Evolutionary conservation across 768 basidiomycete species (phyloP), one percentile per base, ranked within the genome.

Genomic region (Psilocybe sp.): DNA sequence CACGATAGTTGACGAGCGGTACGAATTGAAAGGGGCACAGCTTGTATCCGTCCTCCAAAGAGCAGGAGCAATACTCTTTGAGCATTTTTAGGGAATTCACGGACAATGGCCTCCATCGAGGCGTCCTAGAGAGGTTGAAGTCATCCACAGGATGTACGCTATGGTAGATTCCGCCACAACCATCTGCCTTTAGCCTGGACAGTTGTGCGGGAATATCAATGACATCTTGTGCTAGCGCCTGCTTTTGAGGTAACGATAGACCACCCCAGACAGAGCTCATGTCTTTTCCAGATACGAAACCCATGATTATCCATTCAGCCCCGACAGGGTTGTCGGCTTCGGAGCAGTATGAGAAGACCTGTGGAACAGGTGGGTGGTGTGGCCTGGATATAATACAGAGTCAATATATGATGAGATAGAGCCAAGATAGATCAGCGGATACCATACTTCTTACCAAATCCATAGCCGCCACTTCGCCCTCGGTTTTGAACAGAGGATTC

Each of bases 281-380:
- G 20, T 44, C 37, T 18, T 51, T 40, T 16, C 56, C 56, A 6
- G 49, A 47, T 38, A 57, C 47, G 35, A 49, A 42, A 36, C 54
- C 49, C 56, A 54, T 57, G 34, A 57, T 16, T 14, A 54, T 3
- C 56, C 56, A 57, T 45, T 57, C 52, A 6, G 46, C 53, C n/a
- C 56, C 50, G 18, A 57, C 56, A 16, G 56, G 53, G 46, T 57
- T 57, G 33, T 40, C 46, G 28, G 56, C 35, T 36, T 54, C 53
- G 10, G 53, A 54, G 46, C 50, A 57, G 49, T 54, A 54, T 6
- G 53, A 34, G 35, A 46, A 51, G 34, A 54, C 50, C 9, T 20
- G 40, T 41, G 53, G 56, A 36, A 57, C 44, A 32, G 50, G 53
- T 11, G 42, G 35, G 56, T 28, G 23, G 23, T 28, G 7, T 28